Evolutionary conservation across 768 basidiomycete genomes (phyloP).

Genomic region (Gelatoporia subvermispora): DNA sequence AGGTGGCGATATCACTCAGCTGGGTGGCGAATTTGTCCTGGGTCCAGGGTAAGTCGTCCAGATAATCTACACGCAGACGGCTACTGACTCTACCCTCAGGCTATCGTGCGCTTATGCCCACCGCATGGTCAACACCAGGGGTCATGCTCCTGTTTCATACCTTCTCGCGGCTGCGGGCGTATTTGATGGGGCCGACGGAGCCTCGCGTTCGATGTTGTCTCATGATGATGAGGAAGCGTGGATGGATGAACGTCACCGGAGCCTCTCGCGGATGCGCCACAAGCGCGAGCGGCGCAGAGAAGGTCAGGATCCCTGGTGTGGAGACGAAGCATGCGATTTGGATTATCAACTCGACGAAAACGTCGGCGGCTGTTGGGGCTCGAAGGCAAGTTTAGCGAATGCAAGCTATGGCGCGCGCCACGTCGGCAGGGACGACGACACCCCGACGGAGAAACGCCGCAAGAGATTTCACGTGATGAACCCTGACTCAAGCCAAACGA

Average conservation of each 20-base stretch:
- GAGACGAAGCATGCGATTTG: background rate
- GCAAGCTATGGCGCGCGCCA: background rate
- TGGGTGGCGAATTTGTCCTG: conserved; percentile 88
- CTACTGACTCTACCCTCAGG: conserved; percentile 29
- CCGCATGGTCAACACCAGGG: conserved; percentile 74
- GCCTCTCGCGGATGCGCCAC: conserved; percentile 29
- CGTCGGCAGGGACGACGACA: background rate
- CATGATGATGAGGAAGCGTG: conserved; percentile 30
- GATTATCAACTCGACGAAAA: conserved; percentile 7
- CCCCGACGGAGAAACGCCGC: conserved; percentile 4
- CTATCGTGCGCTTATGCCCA: conserved; percentile 71
- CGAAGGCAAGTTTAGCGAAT: conserved; percentile 6
- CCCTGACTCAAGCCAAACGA: conserved; percentile 11
- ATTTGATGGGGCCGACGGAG: conserved; percentile 2
- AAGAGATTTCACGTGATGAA: conserved; percentile 16
- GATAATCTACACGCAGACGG: background rate
- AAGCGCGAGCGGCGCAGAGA: conserved; percentile 25
- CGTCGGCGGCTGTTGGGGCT: conserved; percentile 13
- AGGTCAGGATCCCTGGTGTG: conserved; percentile 3
- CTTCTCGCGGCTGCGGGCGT: conserved; percentile 61
- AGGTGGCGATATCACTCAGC: conserved; percentile 70
- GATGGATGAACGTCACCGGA: conserved; percentile 31
- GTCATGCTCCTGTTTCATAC: conserved; percentile 68
- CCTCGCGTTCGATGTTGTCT: conserved; percentile 1
- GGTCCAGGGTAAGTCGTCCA: conserved; percentile 46